These are phyloP conservation scores for Casuarina equisetifolia DNA, from an alignment of 306 rosid species.

Conservation along the genomic window DNA sequence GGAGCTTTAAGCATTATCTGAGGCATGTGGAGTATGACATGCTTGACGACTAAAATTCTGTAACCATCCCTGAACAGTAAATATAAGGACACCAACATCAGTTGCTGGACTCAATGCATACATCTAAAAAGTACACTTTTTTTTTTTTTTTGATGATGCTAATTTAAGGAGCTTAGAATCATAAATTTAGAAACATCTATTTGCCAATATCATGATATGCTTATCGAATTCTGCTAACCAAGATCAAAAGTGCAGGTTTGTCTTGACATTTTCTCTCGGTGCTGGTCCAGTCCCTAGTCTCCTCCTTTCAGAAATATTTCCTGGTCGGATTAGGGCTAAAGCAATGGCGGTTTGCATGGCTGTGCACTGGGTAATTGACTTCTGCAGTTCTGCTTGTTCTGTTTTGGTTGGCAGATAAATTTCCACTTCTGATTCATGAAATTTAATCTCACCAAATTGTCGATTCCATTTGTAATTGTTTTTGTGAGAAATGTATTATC, in stretches of 20 bases:
- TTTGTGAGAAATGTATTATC: too few relatives aligned
- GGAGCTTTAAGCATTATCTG: background rate
- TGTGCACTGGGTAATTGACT: constrained; percentile 68
- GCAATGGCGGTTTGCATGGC: constrained; percentile 93
- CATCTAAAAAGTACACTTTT: constrained; percentile 12
- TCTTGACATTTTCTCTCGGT: constrained; percentile 61
- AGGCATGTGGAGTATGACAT: background rate
- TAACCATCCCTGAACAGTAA: background rate
- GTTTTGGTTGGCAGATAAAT: constrained; percentile 8
- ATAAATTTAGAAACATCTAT: constrained; percentile 13
- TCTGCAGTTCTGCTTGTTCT: constrained; percentile 20
- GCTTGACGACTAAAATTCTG: background rate
- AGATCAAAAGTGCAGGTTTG: constrained; percentile 55
- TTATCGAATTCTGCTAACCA: constrained; percentile 19
- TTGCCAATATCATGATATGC: constrained; percentile 9
- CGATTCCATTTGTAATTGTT: too few relatives aligned
- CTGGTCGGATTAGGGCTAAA: constrained; percentile 66
- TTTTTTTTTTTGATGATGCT: constrained; percentile 16
- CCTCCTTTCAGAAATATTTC: constrained; percentile 73
- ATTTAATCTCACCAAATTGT: background rate
- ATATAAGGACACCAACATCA: constrained; percentile 13
- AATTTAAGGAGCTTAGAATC: constrained; percentile 6
- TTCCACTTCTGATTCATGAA: background rate
- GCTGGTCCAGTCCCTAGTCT: constrained; percentile 91
- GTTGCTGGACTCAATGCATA: constrained; percentile 17